Evolutionary conservation across 768 basidiomycete species (phyloP).

Genomic region (Tubosaeta sp.): DNA sequence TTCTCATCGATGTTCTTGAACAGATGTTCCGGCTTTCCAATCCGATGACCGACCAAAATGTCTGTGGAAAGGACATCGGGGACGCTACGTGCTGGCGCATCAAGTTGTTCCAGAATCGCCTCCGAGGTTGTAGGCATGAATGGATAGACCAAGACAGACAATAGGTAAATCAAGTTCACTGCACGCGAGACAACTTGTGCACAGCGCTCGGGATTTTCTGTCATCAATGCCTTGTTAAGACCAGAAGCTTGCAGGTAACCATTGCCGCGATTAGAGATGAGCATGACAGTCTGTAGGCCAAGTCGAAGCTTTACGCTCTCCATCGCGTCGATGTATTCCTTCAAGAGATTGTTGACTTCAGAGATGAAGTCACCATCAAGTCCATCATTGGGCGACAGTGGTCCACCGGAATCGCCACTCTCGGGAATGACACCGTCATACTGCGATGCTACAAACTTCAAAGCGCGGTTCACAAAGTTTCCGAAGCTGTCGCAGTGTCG

Average conservation of each 20-base stretch:
- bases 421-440: slow-evolving; percentile 81
- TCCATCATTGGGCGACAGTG: slow-evolving; percentile 62
- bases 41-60: slow-evolving; percentile 79
- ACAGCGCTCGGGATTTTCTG: slow-evolving; percentile 76
- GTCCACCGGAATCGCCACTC: slow-evolving; percentile 63
- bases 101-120: slow-evolving; percentile 79
- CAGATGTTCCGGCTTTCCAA: slow-evolving; percentile 83
- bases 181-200: slow-evolving; percentile 88
- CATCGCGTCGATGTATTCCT: slow-evolving; percentile 82
- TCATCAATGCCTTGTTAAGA: slow-evolving; percentile 85
- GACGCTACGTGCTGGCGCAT: slow-evolving; percentile 80
- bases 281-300: slow-evolving; percentile 87
- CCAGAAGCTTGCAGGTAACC: slow-evolving; percentile 91
- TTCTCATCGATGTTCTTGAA: slow-evolving; percentile 94
- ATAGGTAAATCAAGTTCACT: slow-evolving; percentile 86
- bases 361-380: slow-evolving; percentile 72
- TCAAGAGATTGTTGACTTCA: slow-evolving; percentile 74
- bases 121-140: slow-evolving; percentile 94
- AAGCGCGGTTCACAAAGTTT: slow-evolving; percentile 92
- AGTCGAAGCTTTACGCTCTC: slow-evolving; percentile 86
- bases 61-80: slow-evolving; percentile 73
- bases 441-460: slow-evolving; percentile 90
- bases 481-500: slow-evolving; percentile 60
- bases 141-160: slow-evolving; percentile 83
- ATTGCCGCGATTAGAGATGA: slow-evolving; percentile 84